Base-by-base conservation (phyloP, 345 rosid genomes). In the Firmiana major region DNA sequence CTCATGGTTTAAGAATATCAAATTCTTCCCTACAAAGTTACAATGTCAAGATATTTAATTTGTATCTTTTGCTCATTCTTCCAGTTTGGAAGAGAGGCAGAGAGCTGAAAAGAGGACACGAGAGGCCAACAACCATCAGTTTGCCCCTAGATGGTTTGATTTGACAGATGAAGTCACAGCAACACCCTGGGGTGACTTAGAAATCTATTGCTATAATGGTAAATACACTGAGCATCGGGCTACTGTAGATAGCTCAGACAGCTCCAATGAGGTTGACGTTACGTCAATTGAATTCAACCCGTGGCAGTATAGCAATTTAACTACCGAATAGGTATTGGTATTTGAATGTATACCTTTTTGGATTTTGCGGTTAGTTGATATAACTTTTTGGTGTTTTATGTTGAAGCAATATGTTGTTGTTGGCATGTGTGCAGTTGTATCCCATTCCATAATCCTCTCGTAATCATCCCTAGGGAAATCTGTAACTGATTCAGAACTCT, bases 81-180 rank as follows among this genome's bases (percentile, higher is more conserved):
- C 40, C 84, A 92, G 93, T 70, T 88, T 90, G 85, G 94, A 92
- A 78, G 97, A 90, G 85, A 89, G 88, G 73, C 97, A 89, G 82
- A 84, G 94, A 76, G 93, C 91, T 0, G 94, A 90, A 71, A 90
- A 89, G 85, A 88, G 85, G 80, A 73, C 76, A n/a, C 79, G 94
- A 36, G 94, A 92, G 80, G 85, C 88, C 11, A 84, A 87, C 58
- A 89, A 83, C 28, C 86, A 90, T 9, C 84, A 87, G 58, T 90
- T 90, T 68, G 77, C 77, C 1, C 91, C 97, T 40, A 86, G 85
- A 87, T 90, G 94, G 93, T 92, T 92, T 36, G 93, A 90, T 79
- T 73, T 83, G 34, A 90, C 90, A 0, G 89, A 89, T 3, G 93
- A 90, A 81, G 75, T 88, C 45, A 80, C 90, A 21, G 31, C 90